phyloP scores from a whole-genome alignment of 2,329 filamentous ascomycete genomes.

The Arthrobotrys megalospora region DNA sequence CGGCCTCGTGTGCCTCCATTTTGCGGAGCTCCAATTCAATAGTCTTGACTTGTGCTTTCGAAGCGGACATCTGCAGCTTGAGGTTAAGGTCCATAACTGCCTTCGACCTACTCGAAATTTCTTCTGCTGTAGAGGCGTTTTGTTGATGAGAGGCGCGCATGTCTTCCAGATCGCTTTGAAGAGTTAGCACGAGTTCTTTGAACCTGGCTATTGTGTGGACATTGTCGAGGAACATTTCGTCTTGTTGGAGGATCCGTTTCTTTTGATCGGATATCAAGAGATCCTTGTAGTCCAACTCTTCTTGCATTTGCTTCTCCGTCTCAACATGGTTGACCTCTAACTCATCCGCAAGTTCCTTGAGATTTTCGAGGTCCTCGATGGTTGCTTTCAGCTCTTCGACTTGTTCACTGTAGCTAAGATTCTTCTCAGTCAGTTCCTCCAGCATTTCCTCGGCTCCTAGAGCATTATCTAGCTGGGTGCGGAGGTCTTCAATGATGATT shows the following conservation, averaged over 20 bases:
- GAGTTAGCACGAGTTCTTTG: constrained; percentile 85
- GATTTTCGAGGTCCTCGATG: constrained; percentile 87
- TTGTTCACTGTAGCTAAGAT: constrained; percentile 84
- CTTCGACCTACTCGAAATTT: constrained; percentile 87
- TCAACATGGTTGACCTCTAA: constrained; percentile 93
- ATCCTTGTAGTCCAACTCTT: constrained; percentile 92
- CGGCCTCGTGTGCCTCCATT: constrained; percentile 88
- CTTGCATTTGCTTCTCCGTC: constrained; percentile 92
- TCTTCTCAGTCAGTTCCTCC: constrained; percentile 89
- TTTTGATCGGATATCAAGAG: constrained; percentile 85
- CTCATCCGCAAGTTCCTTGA: constrained; percentile 95
- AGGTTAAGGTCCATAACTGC: constrained; percentile 98
- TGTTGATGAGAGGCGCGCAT: constrained; percentile 93
- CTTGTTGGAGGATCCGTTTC: constrained; percentile 80
- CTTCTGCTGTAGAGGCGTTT: constrained; percentile 91
- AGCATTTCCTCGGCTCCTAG: constrained; percentile 93
- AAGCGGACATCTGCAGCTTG: constrained; percentile 89
- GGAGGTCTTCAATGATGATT: constrained; percentile 83
- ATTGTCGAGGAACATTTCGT: constrained; percentile 85
- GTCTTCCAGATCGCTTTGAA: constrained; percentile 89
- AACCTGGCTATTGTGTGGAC: constrained; percentile 92
- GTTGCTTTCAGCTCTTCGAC: constrained; percentile 85
- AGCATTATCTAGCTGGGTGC: constrained; percentile 90
- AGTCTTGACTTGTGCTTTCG: constrained; percentile 92
- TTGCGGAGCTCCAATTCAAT: constrained; percentile 91